Evolutionary conservation across 768 basidiomycete genomes (phyloP).

Genomic region (Leucocoprinus birnbaumii): DNA sequence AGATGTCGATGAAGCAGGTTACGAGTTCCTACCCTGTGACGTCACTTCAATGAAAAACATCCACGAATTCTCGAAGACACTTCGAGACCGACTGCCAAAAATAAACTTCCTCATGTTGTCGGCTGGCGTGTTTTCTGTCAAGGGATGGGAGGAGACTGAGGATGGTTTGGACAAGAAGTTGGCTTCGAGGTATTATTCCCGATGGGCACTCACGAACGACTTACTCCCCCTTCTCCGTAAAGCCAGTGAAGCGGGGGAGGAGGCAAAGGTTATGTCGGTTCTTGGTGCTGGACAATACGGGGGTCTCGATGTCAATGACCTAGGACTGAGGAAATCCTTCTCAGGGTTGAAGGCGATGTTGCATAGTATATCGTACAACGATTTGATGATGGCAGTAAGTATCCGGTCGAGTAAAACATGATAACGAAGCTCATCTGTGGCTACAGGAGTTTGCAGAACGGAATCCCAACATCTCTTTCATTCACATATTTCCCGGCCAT

Average conservation of each 20-base stretch:
- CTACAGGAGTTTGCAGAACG: constrained; percentile 33
- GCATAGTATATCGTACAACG: constrained; percentile 28
- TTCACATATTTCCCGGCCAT: constrained; percentile 35
- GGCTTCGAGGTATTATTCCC: constrained; percentile 27
- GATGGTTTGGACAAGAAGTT: constrained; percentile 28
- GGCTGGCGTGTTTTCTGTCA: constrained; percentile 36
- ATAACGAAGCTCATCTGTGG: constrained; percentile 39
- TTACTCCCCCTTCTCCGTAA: constrained; percentile 40
- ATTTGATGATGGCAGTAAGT: constrained; percentile 32
- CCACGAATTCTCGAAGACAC: constrained; percentile 24
- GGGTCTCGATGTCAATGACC: constrained; percentile 41
- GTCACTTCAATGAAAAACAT: constrained; percentile 51
- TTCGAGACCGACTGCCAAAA: constrained; percentile 33
- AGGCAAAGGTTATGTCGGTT: constrained; percentile 47
- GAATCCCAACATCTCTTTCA: constrained; percentile 34
- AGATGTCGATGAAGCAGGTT: constrained; percentile 7
- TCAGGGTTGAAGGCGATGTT: constrained; percentile 19
- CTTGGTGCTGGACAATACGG: constrained; percentile 31
- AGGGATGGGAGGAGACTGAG: constrained; percentile 24
- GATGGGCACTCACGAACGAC: constrained; percentile 48
- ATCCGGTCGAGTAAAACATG: constrained; percentile 29
- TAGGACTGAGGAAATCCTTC: constrained; percentile 38
- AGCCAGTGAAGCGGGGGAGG: constrained; percentile 43
- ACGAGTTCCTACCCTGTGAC: constrained; percentile 53
- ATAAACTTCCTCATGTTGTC: constrained; percentile 53